A percentile compares a stretch with the other conserved stretches of the same genome.
Conservation (phyloP, 306 rosid species). For the Phaseolus lunatus region DNA sequence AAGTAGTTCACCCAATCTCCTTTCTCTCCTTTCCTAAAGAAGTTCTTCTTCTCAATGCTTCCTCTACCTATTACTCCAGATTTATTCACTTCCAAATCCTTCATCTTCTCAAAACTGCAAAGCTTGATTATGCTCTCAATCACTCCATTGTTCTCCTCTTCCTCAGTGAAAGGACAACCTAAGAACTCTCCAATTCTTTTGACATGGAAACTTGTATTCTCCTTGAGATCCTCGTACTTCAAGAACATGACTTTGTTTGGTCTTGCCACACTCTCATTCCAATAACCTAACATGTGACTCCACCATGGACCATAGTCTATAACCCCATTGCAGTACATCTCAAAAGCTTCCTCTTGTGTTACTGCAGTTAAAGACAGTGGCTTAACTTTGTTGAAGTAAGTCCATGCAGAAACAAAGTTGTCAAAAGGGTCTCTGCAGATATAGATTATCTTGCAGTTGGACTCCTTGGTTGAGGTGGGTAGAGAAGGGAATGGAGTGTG, state of each 20-base stretch:
- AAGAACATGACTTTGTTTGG: not conserved
- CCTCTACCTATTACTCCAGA: not conserved
- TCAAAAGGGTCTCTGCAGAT: slow-evolving; percentile 2
- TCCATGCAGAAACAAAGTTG: not conserved
- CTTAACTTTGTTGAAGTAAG: not conserved
- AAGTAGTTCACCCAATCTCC: not conserved
- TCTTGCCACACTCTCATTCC: not conserved
- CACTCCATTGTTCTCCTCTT: not conserved
- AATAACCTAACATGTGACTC: not conserved
- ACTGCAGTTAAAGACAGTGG: not conserved
- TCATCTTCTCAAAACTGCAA: not conserved
- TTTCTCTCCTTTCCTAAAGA: not conserved
- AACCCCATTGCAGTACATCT: not conserved
- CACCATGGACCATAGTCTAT: not conserved
- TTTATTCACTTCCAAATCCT: not conserved
- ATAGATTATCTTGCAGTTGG: not conserved
- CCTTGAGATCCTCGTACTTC: not conserved
- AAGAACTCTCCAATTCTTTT: not conserved
- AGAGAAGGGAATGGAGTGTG: not conserved
- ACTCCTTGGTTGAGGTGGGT: not conserved
- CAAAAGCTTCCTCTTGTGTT: not conserved
- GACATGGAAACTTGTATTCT: not conserved
- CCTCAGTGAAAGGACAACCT: not conserved
- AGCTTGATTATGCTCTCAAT: not conserved
- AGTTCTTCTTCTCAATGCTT: not conserved